phyloP scores from a whole-genome alignment of 768 basidiomycete genomes.

The Lentinula lateritia region DNA sequence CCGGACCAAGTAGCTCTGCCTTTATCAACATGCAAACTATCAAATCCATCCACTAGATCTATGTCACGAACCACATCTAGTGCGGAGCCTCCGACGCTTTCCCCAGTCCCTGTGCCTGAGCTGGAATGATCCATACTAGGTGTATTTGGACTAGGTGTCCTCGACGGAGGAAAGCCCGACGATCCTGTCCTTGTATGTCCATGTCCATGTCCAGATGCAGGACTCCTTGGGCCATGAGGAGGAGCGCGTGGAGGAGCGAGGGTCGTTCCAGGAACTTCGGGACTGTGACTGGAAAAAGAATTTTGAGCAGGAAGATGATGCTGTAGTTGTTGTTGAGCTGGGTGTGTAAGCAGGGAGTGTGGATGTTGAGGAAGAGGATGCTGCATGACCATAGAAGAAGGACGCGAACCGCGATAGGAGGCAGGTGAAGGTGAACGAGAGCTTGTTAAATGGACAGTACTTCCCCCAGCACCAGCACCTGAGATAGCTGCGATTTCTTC shows the following conservation, averaged over 20 bases:
- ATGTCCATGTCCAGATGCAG: slow-evolving; percentile 1
- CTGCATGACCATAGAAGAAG: background rate
- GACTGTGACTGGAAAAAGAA: background rate
- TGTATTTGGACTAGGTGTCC: slow-evolving; percentile 5
- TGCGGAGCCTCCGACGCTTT: background rate
- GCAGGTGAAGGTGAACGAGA: slow-evolving; percentile 11
- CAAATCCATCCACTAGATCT: background rate
- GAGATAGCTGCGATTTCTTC: background rate
- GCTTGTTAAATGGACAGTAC: background rate
- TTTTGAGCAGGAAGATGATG: slow-evolving; percentile 19
- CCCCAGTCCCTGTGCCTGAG: background rate
- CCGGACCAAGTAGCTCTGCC: background rate
- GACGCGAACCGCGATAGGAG: slow-evolving; percentile 1
- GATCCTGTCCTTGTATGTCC: slow-evolving; percentile 3
- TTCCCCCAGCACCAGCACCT: background rate
- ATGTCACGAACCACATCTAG: background rate
- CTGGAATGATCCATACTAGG: background rate
- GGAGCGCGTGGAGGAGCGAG: slow-evolving; percentile 1
- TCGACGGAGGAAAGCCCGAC: background rate
- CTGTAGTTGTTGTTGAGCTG: slow-evolving; percentile 26
- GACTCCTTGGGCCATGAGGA: slow-evolving; percentile 6
- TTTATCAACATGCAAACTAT: background rate
- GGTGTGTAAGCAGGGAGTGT: background rate
- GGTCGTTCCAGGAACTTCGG: slow-evolving; percentile 26
- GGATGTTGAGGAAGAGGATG: slow-evolving; percentile 5